phyloP scores from a whole-genome alignment of 148 eudicot genomes.

The Rhododendron griersonianum region DNA sequence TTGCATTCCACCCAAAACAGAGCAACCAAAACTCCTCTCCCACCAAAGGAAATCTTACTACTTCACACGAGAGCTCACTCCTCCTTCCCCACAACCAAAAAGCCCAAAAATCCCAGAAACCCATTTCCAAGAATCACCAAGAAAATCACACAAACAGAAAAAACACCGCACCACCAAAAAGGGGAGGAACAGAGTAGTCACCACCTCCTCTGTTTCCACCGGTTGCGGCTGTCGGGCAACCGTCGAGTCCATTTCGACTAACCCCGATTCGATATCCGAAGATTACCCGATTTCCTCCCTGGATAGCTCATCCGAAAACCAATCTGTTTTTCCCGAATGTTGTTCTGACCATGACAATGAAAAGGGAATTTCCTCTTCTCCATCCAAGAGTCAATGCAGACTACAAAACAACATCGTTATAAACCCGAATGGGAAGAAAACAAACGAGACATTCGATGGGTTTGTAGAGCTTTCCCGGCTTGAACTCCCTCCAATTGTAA shows the following conservation, averaged over 20 bases:
- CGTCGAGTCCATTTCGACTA: slow-evolving; percentile 10
- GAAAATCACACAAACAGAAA: slow-evolving; percentile 33
- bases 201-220: background rate
- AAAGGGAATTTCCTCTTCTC: background rate
- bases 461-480: background rate
- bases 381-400: slow-evolving; percentile 6
- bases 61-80: slow-evolving; percentile 47
- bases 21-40: slow-evolving; percentile 4
- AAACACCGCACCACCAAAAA: slow-evolving; percentile 9
- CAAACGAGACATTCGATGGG: background rate
- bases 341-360: background rate
- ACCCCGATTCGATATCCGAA: slow-evolving; percentile 13
- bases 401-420: slow-evolving; percentile 3
- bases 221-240: background rate
- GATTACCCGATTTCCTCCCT: slow-evolving; percentile 1
- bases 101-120: background rate
- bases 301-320: slow-evolving; percentile 13
- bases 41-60: slow-evolving; percentile 61
- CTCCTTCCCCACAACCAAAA: background rate
- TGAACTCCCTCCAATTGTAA: slow-evolving; percentile 39
- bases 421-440: background rate
- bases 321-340: slow-evolving; percentile 10
- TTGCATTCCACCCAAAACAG: background rate
- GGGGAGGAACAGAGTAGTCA: slow-evolving; percentile 6
- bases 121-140: slow-evolving; percentile 21